Evolutionary conservation across 2,329 filamentous ascomycete species (phyloP).

Genomic region (Davidsoniella australis): DNA sequence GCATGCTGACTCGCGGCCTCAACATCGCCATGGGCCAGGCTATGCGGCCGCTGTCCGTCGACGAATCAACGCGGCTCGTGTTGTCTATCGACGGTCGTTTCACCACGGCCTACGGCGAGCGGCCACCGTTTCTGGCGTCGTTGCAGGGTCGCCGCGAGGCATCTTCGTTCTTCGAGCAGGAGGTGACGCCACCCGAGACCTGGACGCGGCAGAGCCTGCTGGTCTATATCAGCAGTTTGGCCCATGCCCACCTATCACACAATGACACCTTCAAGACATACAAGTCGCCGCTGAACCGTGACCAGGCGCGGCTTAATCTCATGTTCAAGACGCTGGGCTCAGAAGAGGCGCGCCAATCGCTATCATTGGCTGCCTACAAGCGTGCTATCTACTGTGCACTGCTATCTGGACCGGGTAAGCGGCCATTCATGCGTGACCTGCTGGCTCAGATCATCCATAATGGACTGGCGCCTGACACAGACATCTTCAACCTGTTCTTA

Average conservation of each 20-base stretch:
- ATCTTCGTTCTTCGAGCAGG: constrained; percentile 16
- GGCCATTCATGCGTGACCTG: constrained; percentile 19
- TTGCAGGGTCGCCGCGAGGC: constrained; percentile 18
- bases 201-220: constrained; percentile 28
- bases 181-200: constrained; percentile 21
- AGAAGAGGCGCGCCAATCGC: constrained; percentile 18
- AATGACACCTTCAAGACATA: constrained; percentile 22
- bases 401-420: constrained; percentile 15
- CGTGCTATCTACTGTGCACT: constrained; percentile 27
- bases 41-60: background rate
- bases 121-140: constrained; percentile 6
- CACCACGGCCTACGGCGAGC: constrained; percentile 9
- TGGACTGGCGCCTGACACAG: constrained; percentile 27
- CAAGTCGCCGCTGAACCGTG: constrained; percentile 20
- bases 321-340: constrained; percentile 25
- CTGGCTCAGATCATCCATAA: constrained; percentile 22
- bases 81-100: constrained; percentile 5
- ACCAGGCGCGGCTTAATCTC: constrained; percentile 23
- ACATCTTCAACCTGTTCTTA: constrained; percentile 32
- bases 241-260: constrained; percentile 21
- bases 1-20: constrained; percentile 17
- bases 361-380: constrained; percentile 26
- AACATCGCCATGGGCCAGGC: constrained; percentile 17
- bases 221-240: constrained; percentile 26
- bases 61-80: background rate